A percentile compares a stretch with the other conserved stretches of the same genome.
These are phyloP conservation scores for Yamadazyma buinensis DNA, from an alignment of 1,139 yeast genomes.

Conservation along the genomic window DNA sequence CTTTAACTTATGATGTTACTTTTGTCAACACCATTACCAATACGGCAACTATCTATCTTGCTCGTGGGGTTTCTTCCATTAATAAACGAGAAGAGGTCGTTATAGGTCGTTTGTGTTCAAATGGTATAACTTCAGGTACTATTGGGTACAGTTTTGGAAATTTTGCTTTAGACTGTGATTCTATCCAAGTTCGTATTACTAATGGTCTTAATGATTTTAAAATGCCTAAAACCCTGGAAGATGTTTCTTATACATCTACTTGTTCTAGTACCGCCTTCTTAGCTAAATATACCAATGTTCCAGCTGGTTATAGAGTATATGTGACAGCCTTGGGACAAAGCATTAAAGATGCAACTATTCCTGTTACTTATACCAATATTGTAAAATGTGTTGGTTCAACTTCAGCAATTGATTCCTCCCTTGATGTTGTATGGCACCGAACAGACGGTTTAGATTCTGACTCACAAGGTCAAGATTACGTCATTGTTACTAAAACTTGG, in stretches of 20 bases:
- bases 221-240: conserved; percentile 13
- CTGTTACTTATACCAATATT: conserved; percentile 1
- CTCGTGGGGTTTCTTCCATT: conserved; percentile 16
- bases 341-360: not conserved
- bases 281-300: conserved; percentile 19
- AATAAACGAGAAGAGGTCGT: conserved; percentile 14
- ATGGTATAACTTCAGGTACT: conserved; percentile 23
- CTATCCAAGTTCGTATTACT: conserved; percentile 19
- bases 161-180: conserved; percentile 20
- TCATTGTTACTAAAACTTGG: conserved; percentile 22
- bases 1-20: conserved; percentile 10
- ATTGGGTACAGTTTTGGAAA: conserved; percentile 16
- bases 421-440: conserved; percentile 5
- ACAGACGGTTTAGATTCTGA: conserved; percentile 14
- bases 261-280: conserved; percentile 15
- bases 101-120: conserved; percentile 21
- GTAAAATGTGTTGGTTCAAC: not conserved
- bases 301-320: conserved; percentile 32
- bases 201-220: conserved; percentile 21
- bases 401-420: not conserved
- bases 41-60: too few relatives aligned
- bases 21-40: conserved; percentile 3
- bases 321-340: conserved; percentile 16
- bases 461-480: conserved; percentile 19
- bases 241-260: conserved; percentile 8